Base-by-base conservation (phyloP, 2,329 filamentous ascomycete genomes). In the Purpureocillium lavendulum region DNA sequence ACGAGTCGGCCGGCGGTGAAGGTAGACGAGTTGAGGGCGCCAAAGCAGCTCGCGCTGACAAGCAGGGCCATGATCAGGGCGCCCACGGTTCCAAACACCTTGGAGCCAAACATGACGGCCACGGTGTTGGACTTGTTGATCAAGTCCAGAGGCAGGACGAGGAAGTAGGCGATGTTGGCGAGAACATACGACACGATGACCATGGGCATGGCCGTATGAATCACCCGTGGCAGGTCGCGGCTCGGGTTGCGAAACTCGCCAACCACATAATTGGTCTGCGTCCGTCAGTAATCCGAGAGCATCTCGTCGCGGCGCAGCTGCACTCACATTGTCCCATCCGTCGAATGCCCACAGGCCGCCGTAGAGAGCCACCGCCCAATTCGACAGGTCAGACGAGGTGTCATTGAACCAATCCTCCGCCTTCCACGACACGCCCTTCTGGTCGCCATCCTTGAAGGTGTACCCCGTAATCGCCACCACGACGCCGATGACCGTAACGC, bases 331-430 rank as follows among this genome's bases (percentile, higher is more conserved):
- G 58, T 98, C 92, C 92, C 92, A 98, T 24, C 92, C 92, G 58
- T 98, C 92, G 63, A 92, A 98, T 1, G 92, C 92, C 92, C 92
- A 98, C 5, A 98, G 72, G 8, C 92, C 92, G 13, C 88, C 90
- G 59, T 98, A 98, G 35, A 98, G 65, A 0, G 92, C 92, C 35
- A 98, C 84, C 3, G 92, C 92, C 85, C 89, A 97, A 49, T 81
- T 82, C 35, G 84, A 94, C 37, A 84, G 73, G 57, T 89, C 84
- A 12, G 71, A 77, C 46, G 77, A 87, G 4, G 90, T 96, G 41
- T 83, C 82, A 40, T 87, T 82, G 55, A 97, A 97, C 90, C 92
- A 96, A 34, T 80, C 77, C 33, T 79, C 78, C 3, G 76, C 77
- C 60, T 92, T 94, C 92, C 92, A 98, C 51, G 94, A 87, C 40